Evolutionary conservation across 352 stramenopile genomes (phyloP), one percentile per base, ranked within the genome.

Genomic region (Phytopythium chamaehyphon): DNA sequence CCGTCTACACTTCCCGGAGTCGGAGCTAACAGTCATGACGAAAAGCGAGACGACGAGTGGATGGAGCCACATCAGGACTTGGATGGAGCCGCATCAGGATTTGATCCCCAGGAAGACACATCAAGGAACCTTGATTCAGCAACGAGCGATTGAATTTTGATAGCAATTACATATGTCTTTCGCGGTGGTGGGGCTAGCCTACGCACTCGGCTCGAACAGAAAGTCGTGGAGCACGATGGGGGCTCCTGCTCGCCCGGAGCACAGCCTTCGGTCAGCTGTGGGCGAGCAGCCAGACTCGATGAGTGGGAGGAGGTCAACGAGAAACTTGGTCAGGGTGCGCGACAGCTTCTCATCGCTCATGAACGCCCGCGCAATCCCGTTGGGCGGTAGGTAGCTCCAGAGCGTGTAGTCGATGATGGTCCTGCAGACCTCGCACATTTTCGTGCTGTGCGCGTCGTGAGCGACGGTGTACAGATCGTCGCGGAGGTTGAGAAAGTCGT

Each of bases 211-310:
- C 14, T n/a, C 36, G 38, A 70, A 70, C 12, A 67, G 15, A 49
- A 73, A 73, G n/a, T 57, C 16, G 37, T 64, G 54, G 16, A 73
- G 38, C 15, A 69, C 3, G 36, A 53, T 54, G 19, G 64, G 57
- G n/a, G 62, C 36, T 6, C 36, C 33, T 10, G 31, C 56, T 37
- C 67, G 47, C 7, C 40, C 61, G 15, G 40, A 12, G 23, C 61
- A 73, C 18, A 22, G 49, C 6, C 43, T 21, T 43, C 57, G 47
- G 28, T 36, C 46, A 37, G 50, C 51, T 18, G 58, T 46, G 4
- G 19, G 52, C 1, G 23, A 46, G 8, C 36, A 63, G 1, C 58
- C 46, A 9, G 54, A 26, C 23, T 48, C 28, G 5, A 52, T 61
- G 7, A 60, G 19, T 12, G 18, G 8, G 3, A 70, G 14, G 22